Evolutionary conservation across 2,329 filamentous ascomycete genomes (phyloP), one percentile per base, ranked within the genome.

Genomic region (Monosporascus cannonballus): DNA sequence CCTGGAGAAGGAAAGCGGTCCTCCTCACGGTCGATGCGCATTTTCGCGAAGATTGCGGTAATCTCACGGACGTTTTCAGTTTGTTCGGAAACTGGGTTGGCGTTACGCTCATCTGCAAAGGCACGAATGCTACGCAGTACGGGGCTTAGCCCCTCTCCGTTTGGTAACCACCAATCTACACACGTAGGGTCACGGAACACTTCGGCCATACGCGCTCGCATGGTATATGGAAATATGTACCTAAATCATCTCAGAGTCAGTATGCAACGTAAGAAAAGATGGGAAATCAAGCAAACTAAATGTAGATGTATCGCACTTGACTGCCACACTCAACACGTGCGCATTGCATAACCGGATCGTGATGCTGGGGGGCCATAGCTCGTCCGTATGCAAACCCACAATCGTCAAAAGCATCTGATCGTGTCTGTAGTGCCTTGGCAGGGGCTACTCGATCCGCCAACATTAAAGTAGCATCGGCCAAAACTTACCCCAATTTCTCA

Each of bases 131-230:
- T 86, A 49, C 85, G 85, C 51, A 96, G 77, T 42, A 95, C 81
- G 1, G 82, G 80, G 11, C 82, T 86, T 62, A 88, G 88, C 2
- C 82, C 84, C 72, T 93, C 87, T 56, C 90, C 83, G 67, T 94
- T 81, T 2, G 91, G 89, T 3, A 96, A 79, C 94, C 94, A 99
- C 90, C 91, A 96, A 53, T 86, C 78, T 45, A 82, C 81, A 50
- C 91, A 83, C 20, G 85, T 83, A 15, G 83, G 79, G 44, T 89
- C 81, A 54, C 80, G 76, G 77, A 94, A 96, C 24, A 90, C 69
- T 47, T 87, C 80, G 34, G 88, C 84, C 79, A 97, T 87, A 59
- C 86, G 85, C 34, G 73, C 76, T 53, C 93, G 86, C 61, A 93
- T 85, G 14, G 82, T 81, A 30, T 83, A 75, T 1, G 92, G 87